Evolutionary conservation across 2,329 filamentous ascomycete species (phyloP), one percentile per base, ranked within the genome.

Genomic region (Aspergillus pseudotamarii): DNA sequence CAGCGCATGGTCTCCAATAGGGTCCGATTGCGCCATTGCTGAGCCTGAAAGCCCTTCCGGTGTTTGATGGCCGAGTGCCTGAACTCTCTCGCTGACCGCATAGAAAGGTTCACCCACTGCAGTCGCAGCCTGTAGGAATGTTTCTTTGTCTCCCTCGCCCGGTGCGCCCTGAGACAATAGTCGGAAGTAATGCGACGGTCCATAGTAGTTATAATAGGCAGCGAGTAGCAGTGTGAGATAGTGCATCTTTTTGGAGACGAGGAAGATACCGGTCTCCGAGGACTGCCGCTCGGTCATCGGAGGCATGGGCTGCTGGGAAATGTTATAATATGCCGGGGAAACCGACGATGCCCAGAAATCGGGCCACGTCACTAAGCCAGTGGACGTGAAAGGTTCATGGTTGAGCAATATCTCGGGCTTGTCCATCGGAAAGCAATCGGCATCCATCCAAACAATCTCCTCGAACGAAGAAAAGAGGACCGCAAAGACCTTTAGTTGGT

Each of bases 381-480:
- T 80, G 2, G 82, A 81, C 6, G 68, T 77, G 72, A 84, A 88
- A 0, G 84, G 84, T 43, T 85, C 81, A 1, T 78, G 75, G n/a
- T 80, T 73, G 66, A 88, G 84, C 16, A 88, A 72, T 4, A 72
- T 64, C 28, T 76, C 75, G 0, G 82, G 81, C 58, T 83, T 76
- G 51, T 79, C 75, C 28, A 82, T 71, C 14, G 85, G 84, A 68
- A 87, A 86, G 64, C 80, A 81, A 68, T 88, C 85, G 60, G 84
- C 83, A 68, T 88, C 86, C 69, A 88, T 81, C 73, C 86, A 87
- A 21, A 88, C 77, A 12, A 86, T 80, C 59, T 87, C 80, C 69
- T 87, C 83, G 66, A 87, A 88, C 4, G 84, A 83, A 1, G 86
- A 87, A 65, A 87, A 84, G 3, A 88, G 76, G 21, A 88, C 81